Percentiles rank a stretch among this genome's conserved stretches.
Conservation (phyloP, 2,329 filamentous ascomycete species). For the Bipolaris cookei region DNA sequence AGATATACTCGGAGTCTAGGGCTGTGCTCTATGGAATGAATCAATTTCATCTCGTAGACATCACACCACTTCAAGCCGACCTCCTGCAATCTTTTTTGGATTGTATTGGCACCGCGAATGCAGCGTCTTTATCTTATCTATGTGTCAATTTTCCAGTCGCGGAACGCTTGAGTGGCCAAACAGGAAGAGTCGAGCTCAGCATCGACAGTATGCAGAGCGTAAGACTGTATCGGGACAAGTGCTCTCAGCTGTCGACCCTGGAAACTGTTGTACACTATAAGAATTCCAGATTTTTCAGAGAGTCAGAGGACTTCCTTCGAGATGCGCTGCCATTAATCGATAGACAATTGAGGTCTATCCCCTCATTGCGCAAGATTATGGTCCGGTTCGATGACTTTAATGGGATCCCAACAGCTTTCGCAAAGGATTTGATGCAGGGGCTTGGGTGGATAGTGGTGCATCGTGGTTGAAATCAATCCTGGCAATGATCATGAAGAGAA, state of each 20-base stretch:
- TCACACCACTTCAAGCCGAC: constrained; percentile 15
- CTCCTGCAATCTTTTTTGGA: constrained; percentile 20
- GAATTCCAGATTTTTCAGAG: constrained; percentile 15
- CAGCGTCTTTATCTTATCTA: constrained; percentile 19
- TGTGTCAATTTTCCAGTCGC: constrained; percentile 21
- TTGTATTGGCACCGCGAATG: constrained; percentile 17
- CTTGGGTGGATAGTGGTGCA: too few species aligned
- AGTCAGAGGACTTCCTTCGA: constrained; percentile 17
- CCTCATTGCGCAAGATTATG: constrained; percentile 12
- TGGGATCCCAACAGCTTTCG: constrained; percentile 1
- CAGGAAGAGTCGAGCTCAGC: constrained; percentile 12
- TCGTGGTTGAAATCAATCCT: too few species aligned
- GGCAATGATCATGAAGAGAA: too few species aligned
- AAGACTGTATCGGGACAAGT: constrained; percentile 16
- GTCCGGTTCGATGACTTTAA: constrained; percentile 10
- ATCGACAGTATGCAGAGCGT: constrained; percentile 15
- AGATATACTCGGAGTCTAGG: constrained; percentile 15
- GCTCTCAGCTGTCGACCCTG: constrained; percentile 19
- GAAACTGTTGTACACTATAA: constrained; percentile 22
- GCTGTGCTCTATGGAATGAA: constrained; percentile 19
- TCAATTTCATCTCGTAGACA: constrained; percentile 21
- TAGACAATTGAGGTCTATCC: constrained; percentile 12
- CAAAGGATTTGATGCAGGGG: too few species aligned
- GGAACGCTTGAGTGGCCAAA: constrained; percentile 9
- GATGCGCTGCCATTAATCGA: constrained; percentile 13